phyloP scores from a whole-genome alignment of 805 yeast genomes.

The Candida verbasci region DNA sequence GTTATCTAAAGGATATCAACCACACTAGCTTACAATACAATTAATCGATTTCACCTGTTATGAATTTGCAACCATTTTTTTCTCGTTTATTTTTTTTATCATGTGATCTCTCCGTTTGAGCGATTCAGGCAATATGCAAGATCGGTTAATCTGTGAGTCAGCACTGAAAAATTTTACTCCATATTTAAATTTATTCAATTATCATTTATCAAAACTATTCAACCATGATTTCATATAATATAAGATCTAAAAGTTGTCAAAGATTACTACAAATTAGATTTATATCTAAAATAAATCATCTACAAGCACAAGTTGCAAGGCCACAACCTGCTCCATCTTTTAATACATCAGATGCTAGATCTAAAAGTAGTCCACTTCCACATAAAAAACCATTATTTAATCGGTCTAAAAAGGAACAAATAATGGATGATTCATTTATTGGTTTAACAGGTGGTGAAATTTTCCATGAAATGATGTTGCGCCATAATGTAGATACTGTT shows the following conservation, averaged over 20 bases:
- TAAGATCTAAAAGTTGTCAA: conserved; percentile 13
- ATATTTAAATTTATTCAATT: conserved; percentile 1
- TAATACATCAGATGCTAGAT: conserved; percentile 25
- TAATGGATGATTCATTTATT: conserved; percentile 81
- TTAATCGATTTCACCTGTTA: no score
- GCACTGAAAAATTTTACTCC: conserved; percentile 4
- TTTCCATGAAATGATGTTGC: conserved; percentile 97
- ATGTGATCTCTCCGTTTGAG: neutral
- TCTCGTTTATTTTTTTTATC: neutral
- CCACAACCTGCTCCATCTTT: conserved; percentile 52
- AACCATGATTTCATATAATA: conserved; percentile 17
- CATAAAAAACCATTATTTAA: neutral
- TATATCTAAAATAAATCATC: conserved; percentile 26
- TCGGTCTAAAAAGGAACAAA: conserved; percentile 10
- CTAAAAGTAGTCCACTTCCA: neutral
- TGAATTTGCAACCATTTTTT: no score
- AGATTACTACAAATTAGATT: conserved; percentile 14
- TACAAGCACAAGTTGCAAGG: conserved; percentile 22
- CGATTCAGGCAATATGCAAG: conserved; percentile 4
- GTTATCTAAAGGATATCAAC: no score
- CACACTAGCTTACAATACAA: no score
- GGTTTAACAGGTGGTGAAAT: conserved; percentile 98
- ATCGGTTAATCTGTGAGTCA: conserved; percentile 1
- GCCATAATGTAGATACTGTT: conserved; percentile 92
- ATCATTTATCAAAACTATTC: neutral